Base-by-base conservation (phyloP, 2,329 filamentous ascomycete genomes). In the Scytalidium sp. region DNA sequence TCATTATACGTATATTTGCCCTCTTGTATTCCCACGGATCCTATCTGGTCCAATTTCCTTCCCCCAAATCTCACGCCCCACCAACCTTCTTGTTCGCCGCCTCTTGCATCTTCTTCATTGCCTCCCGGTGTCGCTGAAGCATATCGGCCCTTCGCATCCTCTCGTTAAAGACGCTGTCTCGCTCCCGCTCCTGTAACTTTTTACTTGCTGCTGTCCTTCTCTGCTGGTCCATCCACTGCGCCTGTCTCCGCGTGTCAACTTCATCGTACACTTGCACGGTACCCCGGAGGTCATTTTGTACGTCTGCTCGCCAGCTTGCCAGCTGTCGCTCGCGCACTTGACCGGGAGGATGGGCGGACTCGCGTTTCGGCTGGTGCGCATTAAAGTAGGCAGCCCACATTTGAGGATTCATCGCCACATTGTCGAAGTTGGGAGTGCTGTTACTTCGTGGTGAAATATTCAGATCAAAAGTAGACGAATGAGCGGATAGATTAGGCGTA, bases 131-230 rank as follows among this genome's bases (percentile, higher is more conserved):
- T 19, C 85, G 78, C 42, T 88, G 86, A 46, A 88, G 74, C 73
- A 96, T 80, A 55, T 87, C 82, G 0, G 85, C 85, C 15, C 81
- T 83, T 47, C 89, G 78, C 87, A 95, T 94, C 56, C 82, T 78
- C 65, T 86, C 82, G 56, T 90, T 87, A 60, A 90, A 84, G 32
- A 77, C 76, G 45, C 79, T 79, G 13, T 88, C 83, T 5, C 76
- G 74, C 47, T 79, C 73, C 55, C 82, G 76, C 56, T 78, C 79
- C 5, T n/a, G 32, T n/a, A n/a, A n/a, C 44, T 79, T 80, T 40
- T 74, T 70, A 49, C 76, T 75, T 58, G 83, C 79, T 60, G 78
- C 73, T 63, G 77, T 76, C 46, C 76, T 75, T 61, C 80, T 75
- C 46, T 82, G 77, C 23, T 82, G 81, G 57, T 87, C 84, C 29